Conservation (phyloP, 2,329 filamentous ascomycete genomes). For the Arthrobotrys megalospora region DNA sequence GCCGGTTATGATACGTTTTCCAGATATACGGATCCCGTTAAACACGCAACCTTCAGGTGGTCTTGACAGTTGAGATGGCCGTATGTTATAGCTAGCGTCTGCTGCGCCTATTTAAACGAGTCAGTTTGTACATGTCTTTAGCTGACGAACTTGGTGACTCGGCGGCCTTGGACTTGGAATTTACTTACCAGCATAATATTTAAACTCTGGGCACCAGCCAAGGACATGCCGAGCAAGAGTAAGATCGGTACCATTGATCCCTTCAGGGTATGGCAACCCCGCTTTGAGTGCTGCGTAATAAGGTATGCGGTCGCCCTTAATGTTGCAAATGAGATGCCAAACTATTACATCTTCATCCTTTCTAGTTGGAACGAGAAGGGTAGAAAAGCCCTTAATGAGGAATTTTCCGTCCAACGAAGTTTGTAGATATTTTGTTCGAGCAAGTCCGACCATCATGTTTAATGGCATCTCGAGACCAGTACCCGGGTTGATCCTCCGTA, state of each 20-base stretch:
- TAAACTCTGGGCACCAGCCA: slow-evolving; percentile 54
- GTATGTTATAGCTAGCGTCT: slow-evolving; percentile 14
- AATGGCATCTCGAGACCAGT: slow-evolving; percentile 63
- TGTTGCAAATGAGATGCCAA: slow-evolving; percentile 62
- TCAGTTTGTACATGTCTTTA: not conserved
- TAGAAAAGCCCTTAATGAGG: slow-evolving; percentile 62
- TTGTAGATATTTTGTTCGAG: slow-evolving; percentile 15
- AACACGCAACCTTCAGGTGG: not conserved
- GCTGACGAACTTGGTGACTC: not conserved
- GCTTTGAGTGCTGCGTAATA: slow-evolving; percentile 29
- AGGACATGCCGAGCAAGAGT: slow-evolving; percentile 36
- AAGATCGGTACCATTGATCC: not conserved
- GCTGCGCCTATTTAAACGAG: slow-evolving; percentile 6
- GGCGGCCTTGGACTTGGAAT: not conserved
- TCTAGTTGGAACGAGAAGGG: slow-evolving; percentile 57
- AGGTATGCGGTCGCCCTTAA: slow-evolving; percentile 35
- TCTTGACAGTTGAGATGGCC: not conserved
- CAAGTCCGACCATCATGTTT: slow-evolving; percentile 63
- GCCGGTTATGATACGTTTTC: not conserved
- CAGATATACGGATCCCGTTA: not conserved
- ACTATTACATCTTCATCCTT: slow-evolving; percentile 37
- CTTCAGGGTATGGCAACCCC: slow-evolving; percentile 9
- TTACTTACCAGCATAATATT: slow-evolving; percentile 50
- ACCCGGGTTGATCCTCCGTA: slow-evolving; percentile 6
- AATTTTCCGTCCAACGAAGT: slow-evolving; percentile 55